Percentiles rank a stretch among this genome's conserved stretches.
These are phyloP conservation scores for Alternaria gansuensis DNA, from an alignment of 2,329 filamentous ascomycete species.

Conservation along the genomic window DNA sequence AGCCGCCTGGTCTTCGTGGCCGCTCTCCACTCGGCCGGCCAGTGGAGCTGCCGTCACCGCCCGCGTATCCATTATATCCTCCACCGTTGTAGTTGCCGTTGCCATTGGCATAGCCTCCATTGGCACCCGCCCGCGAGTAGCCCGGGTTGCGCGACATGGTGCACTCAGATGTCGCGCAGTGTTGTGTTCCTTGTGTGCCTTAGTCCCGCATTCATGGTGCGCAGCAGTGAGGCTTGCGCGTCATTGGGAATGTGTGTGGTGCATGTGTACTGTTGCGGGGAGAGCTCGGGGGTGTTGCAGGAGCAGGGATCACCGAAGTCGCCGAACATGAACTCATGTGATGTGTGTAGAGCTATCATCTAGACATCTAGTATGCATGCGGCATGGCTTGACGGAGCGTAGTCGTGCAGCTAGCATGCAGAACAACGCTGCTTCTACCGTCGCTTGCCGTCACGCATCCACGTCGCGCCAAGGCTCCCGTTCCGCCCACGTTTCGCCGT, in stretches of 20 bases:
- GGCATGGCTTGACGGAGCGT: not conserved
- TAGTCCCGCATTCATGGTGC: constrained; percentile 28
- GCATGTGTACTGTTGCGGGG: constrained; percentile 33
- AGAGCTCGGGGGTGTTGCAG: constrained; percentile 41
- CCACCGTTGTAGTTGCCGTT: constrained; percentile 28
- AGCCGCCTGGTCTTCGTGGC: constrained; percentile 46
- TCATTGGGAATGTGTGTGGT: constrained; percentile 16
- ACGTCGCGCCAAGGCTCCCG: constrained; percentile 27
- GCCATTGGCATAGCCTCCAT: constrained; percentile 52
- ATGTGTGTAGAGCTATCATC: not conserved
- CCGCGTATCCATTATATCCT: constrained; percentile 36
- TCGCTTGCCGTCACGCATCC: constrained; percentile 4
- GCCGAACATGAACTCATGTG: not conserved
- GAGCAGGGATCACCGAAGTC: constrained; percentile 27
- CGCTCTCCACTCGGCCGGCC: constrained; percentile 39
- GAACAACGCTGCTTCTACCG: not conserved
- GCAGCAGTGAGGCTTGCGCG: constrained; percentile 20
- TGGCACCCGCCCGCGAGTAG: constrained; percentile 44
- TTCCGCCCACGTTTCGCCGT: constrained; percentile 25
- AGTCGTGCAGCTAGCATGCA: not conserved
- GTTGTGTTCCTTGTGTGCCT: constrained; percentile 11
- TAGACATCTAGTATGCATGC: not conserved
- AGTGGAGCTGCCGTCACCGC: constrained; percentile 26
- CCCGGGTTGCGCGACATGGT: constrained; percentile 52
- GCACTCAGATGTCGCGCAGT: constrained; percentile 19